Evolutionary conservation across 768 basidiomycete species (phyloP).

Genomic region (Pleurotus pulmonarius): DNA sequence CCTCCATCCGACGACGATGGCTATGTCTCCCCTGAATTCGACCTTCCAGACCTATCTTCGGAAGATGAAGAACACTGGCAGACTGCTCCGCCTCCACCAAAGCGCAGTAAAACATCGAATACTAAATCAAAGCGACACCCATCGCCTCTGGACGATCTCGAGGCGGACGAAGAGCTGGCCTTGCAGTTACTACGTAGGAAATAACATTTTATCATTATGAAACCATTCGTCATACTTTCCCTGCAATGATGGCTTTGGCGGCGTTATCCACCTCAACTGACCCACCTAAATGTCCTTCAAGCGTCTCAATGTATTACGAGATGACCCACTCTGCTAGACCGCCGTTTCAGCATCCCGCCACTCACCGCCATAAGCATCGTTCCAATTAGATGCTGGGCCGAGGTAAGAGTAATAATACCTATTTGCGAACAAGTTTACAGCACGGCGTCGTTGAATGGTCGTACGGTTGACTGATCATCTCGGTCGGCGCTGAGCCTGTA

Average conservation of each 20-base stretch:
- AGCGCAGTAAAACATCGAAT: slow-evolving; percentile 21
- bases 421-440: background rate
- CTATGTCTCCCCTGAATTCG: slow-evolving; percentile 70
- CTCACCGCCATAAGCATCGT: too few species aligned
- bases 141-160: slow-evolving; percentile 17
- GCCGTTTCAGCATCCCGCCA: too few species aligned
- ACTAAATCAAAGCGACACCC: slow-evolving; percentile 9
- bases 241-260: too few species aligned
- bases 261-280: too few species aligned
- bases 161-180: slow-evolving; percentile 53
- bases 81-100: slow-evolving; percentile 25
- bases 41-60: slow-evolving; percentile 32
- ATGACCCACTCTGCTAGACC: too few species aligned
- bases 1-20: slow-evolving; percentile 48
- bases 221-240: too few species aligned
- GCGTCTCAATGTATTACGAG: background rate
- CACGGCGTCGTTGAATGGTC: too few species aligned
- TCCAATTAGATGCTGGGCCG: too few species aligned
- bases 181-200: slow-evolving; percentile 47
- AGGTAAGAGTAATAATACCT: too few species aligned
- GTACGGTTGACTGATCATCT: too few species aligned
- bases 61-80: slow-evolving; percentile 29
- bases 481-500: too few species aligned
- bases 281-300: too few species aligned
- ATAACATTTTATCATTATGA: slow-evolving; percentile 1